phyloP scores from a whole-genome alignment of 2,329 filamentous ascomycete genomes.

The Chaetomium sp. region DNA sequence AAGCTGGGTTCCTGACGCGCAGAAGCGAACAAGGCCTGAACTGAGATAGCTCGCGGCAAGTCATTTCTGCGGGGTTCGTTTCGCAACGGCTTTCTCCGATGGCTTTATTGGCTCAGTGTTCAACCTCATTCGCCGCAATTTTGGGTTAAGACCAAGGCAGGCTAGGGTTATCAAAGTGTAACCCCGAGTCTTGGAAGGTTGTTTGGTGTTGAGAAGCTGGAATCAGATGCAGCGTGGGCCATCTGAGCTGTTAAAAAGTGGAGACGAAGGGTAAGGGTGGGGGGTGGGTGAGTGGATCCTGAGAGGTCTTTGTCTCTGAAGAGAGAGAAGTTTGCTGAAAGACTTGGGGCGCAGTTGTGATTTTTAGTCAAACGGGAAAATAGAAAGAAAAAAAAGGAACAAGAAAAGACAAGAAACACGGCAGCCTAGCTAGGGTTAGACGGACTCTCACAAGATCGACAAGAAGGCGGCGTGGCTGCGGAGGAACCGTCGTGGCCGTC shows the following conservation, averaged over 20 bases:
- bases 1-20: slow-evolving; percentile 2
- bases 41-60: slow-evolving; percentile 8
- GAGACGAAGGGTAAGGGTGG: too few relatives aligned
- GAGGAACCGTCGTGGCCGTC: slow-evolving; percentile 1
- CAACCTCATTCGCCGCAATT: not conserved
- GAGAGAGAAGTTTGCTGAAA: not conserved
- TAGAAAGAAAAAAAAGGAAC: not conserved
- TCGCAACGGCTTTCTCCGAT: slow-evolving; percentile 1
- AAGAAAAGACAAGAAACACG: not conserved
- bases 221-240: not conserved
- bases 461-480: not conserved
- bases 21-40: slow-evolving; percentile 6
- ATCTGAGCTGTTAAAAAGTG: not conserved
- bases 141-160: not conserved
- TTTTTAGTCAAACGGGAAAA: not conserved
- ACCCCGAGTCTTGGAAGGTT: slow-evolving; percentile 1
- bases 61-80: slow-evolving; percentile 8
- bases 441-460: not conserved
- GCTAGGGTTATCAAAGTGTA: not conserved
- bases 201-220: slow-evolving; percentile 1
- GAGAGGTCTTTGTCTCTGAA: not conserved
- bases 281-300: not conserved
- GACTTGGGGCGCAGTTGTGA: not conserved
- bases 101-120: not conserved
- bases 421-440: not conserved